Percentiles rank a stretch among this genome's conserved stretches.
These are phyloP conservation scores for Botryotinia calthae DNA, from an alignment of 2,329 filamentous ascomycete genomes.

Conservation along the genomic window DNA sequence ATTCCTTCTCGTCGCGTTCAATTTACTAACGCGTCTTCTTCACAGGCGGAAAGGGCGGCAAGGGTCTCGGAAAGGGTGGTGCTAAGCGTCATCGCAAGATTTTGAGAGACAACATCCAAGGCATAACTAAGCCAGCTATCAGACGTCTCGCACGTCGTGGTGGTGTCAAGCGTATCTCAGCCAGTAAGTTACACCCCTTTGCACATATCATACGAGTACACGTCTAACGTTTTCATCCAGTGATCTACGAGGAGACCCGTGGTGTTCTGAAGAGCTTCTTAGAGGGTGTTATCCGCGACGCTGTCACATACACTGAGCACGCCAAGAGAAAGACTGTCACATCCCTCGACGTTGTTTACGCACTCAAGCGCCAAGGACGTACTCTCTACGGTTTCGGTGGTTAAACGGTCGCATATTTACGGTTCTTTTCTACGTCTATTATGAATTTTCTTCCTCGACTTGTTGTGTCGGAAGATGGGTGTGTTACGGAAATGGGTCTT, in stretches of 20 bases:
- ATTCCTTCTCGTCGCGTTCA: slow-evolving; percentile 2
- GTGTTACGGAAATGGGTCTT: slow-evolving; percentile 33
- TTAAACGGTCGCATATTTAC: slow-evolving; percentile 40
- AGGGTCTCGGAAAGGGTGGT: slow-evolving; percentile 96
- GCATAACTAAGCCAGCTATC: slow-evolving; percentile 98
- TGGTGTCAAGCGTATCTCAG: slow-evolving; percentile 99
- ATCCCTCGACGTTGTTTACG: slow-evolving; percentile 64
- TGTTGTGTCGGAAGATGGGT: slow-evolving; percentile 26
- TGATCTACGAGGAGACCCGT: slow-evolving; percentile 82
- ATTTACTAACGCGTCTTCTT: slow-evolving; percentile 31
- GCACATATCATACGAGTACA: slow-evolving; percentile 34
- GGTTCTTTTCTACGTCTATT: slow-evolving; percentile 30
- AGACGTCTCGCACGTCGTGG: slow-evolving; percentile 98
- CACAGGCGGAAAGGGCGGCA: slow-evolving; percentile 63
- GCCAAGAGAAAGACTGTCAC: slow-evolving; percentile 75
- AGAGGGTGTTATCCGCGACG: slow-evolving; percentile 70
- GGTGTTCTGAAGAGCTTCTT: slow-evolving; percentile 83
- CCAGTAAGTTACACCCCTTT: slow-evolving; percentile 55
- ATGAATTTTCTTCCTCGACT: slow-evolving; percentile 32
- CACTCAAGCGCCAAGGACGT: slow-evolving; percentile 63
- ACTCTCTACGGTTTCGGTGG: slow-evolving; percentile 69
- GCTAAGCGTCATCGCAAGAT: slow-evolving; percentile 99
- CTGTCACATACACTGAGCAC: slow-evolving; percentile 54
- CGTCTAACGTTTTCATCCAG: slow-evolving; percentile 39
- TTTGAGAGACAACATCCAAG: slow-evolving; percentile 99